phyloP scores from a whole-genome alignment of 108 stramenopile species.

The Tribonema minus region DNA sequence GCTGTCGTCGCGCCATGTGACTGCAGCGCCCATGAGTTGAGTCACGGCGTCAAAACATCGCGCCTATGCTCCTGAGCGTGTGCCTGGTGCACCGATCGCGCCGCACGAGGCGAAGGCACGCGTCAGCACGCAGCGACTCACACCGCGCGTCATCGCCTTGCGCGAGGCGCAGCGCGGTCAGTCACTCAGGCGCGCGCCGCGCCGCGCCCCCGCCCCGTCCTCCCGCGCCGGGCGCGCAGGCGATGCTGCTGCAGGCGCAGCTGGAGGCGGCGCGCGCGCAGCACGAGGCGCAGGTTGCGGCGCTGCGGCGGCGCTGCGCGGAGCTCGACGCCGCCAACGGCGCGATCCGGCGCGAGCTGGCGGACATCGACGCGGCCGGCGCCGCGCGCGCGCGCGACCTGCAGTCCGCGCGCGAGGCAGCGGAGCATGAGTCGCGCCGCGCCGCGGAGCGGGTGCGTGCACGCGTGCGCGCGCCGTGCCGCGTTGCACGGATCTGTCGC shows the following conservation, averaged over 20 bases:
- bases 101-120: neutral
- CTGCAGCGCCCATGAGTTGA: too few species aligned
- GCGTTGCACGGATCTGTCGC: too few species aligned
- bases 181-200: neutral
- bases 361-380: constrained; percentile 1
- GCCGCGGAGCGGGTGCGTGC: neutral
- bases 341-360: constrained; percentile 14
- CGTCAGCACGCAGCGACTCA: neutral
- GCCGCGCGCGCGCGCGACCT: neutral
- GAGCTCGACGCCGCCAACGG: constrained; percentile 23
- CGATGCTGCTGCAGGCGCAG: neutral
- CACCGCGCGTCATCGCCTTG: neutral
- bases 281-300: constrained; percentile 5
- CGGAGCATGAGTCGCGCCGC: neutral
- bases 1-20: too few species aligned
- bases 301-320: neutral
- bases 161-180: neutral
- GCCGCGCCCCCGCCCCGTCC: neutral
- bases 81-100: too few species aligned
- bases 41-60: too few species aligned
- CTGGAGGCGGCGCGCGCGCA: neutral
- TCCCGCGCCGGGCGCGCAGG: too few species aligned
- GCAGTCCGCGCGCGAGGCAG: neutral
- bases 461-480: too few species aligned
- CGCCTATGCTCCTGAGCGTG: too few species aligned